Conservation (phyloP, 164 flowering plant species). For the Vitis labrusca region DNA sequence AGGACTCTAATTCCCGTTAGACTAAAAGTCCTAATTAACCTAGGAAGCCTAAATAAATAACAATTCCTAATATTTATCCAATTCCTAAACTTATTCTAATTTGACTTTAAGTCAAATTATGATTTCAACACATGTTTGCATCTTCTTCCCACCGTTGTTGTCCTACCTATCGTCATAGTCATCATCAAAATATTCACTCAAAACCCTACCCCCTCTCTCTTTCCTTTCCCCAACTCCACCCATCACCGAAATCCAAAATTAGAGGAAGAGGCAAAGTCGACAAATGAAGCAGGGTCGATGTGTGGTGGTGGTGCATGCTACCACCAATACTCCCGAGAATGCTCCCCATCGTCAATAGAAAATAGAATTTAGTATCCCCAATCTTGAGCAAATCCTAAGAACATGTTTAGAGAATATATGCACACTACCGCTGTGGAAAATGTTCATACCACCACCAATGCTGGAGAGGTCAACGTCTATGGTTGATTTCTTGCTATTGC, state of each 20-base stretch:
- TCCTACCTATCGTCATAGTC: constrained; percentile 46
- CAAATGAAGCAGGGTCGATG: too few species aligned
- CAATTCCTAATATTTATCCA: too few species aligned
- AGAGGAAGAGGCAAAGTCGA: too few species aligned
- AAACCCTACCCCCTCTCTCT: constrained; percentile 33
- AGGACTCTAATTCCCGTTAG: too few species aligned
- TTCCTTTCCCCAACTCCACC: constrained; percentile 27
- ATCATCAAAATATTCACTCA: constrained; percentile 46
- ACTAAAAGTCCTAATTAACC: too few species aligned
- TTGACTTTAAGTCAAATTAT: too few species aligned
- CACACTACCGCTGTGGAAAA: constrained; percentile 87
- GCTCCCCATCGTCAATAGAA: constrained; percentile 69
- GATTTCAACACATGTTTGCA: not conserved
- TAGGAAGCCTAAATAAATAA: too few species aligned
- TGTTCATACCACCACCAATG: constrained; percentile 99
- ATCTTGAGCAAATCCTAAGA: constrained; percentile 93
- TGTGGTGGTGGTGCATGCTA: not conserved
- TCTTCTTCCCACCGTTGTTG: constrained; percentile 34
- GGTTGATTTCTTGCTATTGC: constrained; percentile 80
- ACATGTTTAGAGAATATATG: constrained; percentile 93
- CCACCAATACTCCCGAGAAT: constrained; percentile 47
- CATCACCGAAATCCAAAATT: constrained; percentile 8
- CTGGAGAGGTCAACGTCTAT: constrained; percentile 91
- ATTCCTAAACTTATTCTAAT: too few species aligned
- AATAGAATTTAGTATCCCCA: constrained; percentile 94